These are phyloP conservation scores for Bryopsis sp. DNA, from an alignment of 139 green algal genomes.

Conservation along the genomic window DNA sequence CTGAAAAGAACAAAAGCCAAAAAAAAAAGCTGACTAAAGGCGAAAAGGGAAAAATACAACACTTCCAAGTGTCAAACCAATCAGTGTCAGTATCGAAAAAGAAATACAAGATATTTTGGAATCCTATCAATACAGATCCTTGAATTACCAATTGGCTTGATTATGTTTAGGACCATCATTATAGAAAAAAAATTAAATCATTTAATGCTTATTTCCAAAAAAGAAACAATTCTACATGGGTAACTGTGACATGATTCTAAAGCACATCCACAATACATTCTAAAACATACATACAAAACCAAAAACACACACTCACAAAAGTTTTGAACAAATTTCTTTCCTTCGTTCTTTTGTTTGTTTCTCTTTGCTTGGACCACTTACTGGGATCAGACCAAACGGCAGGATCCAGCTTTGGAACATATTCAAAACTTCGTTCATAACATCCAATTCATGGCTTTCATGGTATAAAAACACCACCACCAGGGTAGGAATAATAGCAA, in stretches of 20 bases:
- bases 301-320: not conserved
- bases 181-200: conserved; percentile 1
- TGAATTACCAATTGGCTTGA: too few species aligned
- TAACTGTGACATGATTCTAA: not conserved
- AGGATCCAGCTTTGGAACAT: conserved; percentile 49
- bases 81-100: not conserved
- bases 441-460: conserved; percentile 28
- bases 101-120: too few species aligned
- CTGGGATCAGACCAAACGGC: conserved; percentile 49
- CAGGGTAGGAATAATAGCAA: conserved; percentile 51
- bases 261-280: not conserved
- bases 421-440: conserved; percentile 46
- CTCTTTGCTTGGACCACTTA: conserved; percentile 20
- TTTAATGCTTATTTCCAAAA: not conserved
- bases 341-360: too few species aligned
- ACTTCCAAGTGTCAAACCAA: not conserved
- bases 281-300: not conserved
- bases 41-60: not conserved
- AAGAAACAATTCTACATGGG: not conserved
- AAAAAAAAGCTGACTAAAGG: not conserved
- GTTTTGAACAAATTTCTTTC: too few species aligned
- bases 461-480: conserved; percentile 30
- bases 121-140: too few species aligned
- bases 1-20: not conserved
- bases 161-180: not conserved